Percentiles rank a stretch among this genome's conserved stretches.
Conservation (phyloP, 805 yeast species). For the Pichia pseudocactophila region DNA sequence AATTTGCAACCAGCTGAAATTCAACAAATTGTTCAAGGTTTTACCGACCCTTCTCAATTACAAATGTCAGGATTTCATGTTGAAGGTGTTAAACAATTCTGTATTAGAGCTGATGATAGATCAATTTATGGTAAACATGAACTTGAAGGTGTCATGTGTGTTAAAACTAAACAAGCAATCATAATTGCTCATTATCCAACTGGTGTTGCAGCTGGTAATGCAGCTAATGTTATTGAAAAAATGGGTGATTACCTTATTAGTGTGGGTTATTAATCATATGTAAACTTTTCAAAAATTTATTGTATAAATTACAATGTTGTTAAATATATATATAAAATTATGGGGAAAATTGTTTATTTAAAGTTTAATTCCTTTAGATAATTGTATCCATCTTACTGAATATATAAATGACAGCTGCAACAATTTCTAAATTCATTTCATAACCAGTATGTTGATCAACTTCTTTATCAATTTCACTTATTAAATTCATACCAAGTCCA, state of each 20-base stretch:
- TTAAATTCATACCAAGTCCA: conserved; percentile 66
- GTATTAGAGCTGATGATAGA: conserved; percentile 83
- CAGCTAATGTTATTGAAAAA: conserved; percentile 89
- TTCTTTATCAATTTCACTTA: conserved; percentile 40
- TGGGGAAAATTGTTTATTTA: no score
- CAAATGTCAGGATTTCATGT: conserved; percentile 84
- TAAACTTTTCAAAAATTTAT: background rate
- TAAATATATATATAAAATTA: no score
- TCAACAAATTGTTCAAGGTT: conserved; percentile 66
- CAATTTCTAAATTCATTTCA: conserved; percentile 73
- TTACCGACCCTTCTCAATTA: conserved; percentile 64
- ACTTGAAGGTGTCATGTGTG: conserved; percentile 81
- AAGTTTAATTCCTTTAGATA: conserved; percentile 41
- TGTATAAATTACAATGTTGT: background rate
- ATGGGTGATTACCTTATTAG: conserved; percentile 90
- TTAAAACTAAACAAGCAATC: conserved; percentile 89
- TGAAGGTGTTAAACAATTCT: conserved; percentile 78
- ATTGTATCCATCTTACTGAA: conserved; percentile 90
- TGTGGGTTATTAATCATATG: conserved; percentile 56
- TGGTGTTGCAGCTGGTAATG: conserved; percentile 89
- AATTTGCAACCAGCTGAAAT: conserved; percentile 63
- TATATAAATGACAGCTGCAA: conserved; percentile 87
- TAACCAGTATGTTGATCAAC: conserved; percentile 38
- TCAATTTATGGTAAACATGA: conserved; percentile 90
- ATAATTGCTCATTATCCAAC: conserved; percentile 91